Evolutionary conservation across 2,329 filamentous ascomycete genomes (phyloP).

Genomic region (Pseudopithomyces maydicus): DNA sequence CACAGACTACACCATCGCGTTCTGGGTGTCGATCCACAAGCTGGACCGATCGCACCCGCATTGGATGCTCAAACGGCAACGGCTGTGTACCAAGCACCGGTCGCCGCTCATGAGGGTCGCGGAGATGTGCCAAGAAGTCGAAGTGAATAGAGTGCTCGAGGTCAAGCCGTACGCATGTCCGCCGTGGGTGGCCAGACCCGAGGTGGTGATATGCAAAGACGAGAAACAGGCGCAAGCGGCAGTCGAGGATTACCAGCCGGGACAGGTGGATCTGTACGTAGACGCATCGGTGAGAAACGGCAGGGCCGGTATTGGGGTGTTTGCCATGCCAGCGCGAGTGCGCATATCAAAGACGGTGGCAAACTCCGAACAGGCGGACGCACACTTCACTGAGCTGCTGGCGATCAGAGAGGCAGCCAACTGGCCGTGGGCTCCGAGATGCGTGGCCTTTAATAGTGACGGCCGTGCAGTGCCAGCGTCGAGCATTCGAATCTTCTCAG

Average conservation of each 20-base stretch:
- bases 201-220: slow-evolving; percentile 14
- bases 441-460: neutral
- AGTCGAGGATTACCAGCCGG: slow-evolving; percentile 13
- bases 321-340: neutral
- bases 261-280: slow-evolving; percentile 15
- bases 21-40: slow-evolving; percentile 22
- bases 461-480: neutral
- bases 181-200: slow-evolving; percentile 17
- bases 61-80: slow-evolving; percentile 20
- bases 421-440: neutral
- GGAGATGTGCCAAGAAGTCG: slow-evolving; percentile 18
- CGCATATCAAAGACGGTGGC: slow-evolving; percentile 14
- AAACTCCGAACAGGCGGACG: slow-evolving; percentile 9
- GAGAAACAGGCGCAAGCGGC: slow-evolving; percentile 13
- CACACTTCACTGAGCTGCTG: slow-evolving; percentile 13
- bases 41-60: slow-evolving; percentile 17
- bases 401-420: slow-evolving; percentile 10
- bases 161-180: slow-evolving; percentile 19
- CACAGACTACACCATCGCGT: slow-evolving; percentile 18
- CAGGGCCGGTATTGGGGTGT: slow-evolving; percentile 11
- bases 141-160: slow-evolving; percentile 17
- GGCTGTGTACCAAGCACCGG: slow-evolving; percentile 18
- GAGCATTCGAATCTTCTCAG: slow-evolving; percentile 3
- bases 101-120: slow-evolving; percentile 17
- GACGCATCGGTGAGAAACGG: slow-evolving; percentile 16